Percentiles rank a stretch among this genome's conserved stretches.
These are phyloP conservation scores for Nothopassalora personata DNA, from an alignment of 2,329 filamentous ascomycete genomes.

Conservation along the genomic window DNA sequence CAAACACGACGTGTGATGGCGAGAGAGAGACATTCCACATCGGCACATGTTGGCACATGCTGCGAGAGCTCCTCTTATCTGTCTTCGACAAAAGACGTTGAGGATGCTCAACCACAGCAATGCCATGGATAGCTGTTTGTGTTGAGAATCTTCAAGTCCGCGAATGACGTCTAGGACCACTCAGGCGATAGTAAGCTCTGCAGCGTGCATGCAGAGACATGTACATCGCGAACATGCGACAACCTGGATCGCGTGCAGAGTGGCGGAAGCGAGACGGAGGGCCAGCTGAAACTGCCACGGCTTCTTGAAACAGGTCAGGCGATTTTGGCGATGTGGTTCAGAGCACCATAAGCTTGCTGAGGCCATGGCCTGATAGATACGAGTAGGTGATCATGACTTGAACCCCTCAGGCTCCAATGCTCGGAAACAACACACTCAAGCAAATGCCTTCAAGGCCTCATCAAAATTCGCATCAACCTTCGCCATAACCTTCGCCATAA, in stretches of 20 bases:
- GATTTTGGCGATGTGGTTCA: no score
- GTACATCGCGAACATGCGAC: background rate
- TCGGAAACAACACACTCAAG: constrained; percentile 2
- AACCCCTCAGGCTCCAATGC: no score
- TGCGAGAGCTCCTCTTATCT: background rate
- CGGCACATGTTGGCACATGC: background rate
- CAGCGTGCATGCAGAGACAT: background rate
- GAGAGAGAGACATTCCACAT: background rate
- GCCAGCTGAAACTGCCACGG: background rate
- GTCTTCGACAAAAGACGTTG: background rate
- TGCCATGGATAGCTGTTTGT: background rate
- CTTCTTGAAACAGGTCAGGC: background rate
- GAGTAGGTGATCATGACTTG: background rate
- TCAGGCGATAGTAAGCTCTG: background rate
- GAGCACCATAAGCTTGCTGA: no score
- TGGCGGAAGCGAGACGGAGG: background rate
- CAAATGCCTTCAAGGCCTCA: constrained; percentile 18
- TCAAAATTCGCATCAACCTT: constrained; percentile 21
- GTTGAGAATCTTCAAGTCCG: background rate
- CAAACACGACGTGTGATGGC: background rate
- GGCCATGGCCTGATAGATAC: no score
- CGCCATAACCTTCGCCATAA: constrained; percentile 14
- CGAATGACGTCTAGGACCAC: background rate
- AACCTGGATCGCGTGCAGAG: background rate
- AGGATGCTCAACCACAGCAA: background rate